Evolutionary conservation across 768 basidiomycete genomes (phyloP), one percentile per base, ranked within the genome.

Genomic region (Tulasnella sp.): DNA sequence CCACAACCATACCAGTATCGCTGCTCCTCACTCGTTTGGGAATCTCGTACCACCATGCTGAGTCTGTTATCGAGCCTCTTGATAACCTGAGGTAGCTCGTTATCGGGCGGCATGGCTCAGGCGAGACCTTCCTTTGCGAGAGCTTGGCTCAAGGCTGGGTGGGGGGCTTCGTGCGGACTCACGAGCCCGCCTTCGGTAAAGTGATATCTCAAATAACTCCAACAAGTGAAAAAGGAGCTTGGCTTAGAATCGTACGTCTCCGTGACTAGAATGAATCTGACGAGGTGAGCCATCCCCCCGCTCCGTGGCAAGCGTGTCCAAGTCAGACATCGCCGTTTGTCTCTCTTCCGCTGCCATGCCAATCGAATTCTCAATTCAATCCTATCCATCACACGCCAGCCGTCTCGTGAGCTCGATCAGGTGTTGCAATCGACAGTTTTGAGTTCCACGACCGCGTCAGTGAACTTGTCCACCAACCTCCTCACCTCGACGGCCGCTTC

Each of bases 231-330:
- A 72, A 44, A 46, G 42, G 27, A 31, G 46, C n/a, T 36, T 42
- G 71, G 40, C 31, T 79, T 24, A 79, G 21, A 16, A 42, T 79
- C 38, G 40, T 46, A 39, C 42, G 71, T 16, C 31, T 58, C 27
- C 34, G 46, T 44, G 78, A 71, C 31, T 79, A 71, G 78, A 39
- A 79, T 36, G 78, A 79, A 21, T 72, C 78, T 19, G 78, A 72
- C 36, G 68, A 79, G 27, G 78, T 79, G 39, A 38, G 78, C 56
- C 9, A 10, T 71, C 10, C 31, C 10, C 71, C 10, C 14, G 39
- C 12, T 38, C 36, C 42, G 31, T 42, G 40, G 6, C 6, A 40
- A n/a, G n/a, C n/a, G n/a, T n/a, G n/a, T n/a, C n/a, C n/a, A 27
- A 68, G 36, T 76, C 75, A 21, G 40, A 76, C 56, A 27, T 76